A percentile compares a stretch with the other conserved stretches of the same genome.
Conservation (phyloP, 140 eudicot species). For the Cichorium intybus region DNA sequence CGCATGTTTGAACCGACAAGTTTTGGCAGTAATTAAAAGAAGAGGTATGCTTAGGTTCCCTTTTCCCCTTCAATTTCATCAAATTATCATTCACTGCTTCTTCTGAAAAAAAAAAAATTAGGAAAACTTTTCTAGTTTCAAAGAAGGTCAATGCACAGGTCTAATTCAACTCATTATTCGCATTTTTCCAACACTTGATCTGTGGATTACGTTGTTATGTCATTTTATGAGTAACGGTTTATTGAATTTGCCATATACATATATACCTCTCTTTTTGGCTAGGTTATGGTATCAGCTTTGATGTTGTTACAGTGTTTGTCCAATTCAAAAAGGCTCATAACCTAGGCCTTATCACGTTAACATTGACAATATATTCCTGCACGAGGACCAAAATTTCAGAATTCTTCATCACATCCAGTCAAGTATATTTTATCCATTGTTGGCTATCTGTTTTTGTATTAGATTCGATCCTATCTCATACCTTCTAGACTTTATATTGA, state of each 20-base stretch:
- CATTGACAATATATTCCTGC: not conserved
- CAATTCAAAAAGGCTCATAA: not conserved
- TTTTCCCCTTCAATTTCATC: constrained; percentile 8
- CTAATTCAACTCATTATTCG: constrained; percentile 12
- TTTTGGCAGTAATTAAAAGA: constrained; percentile 6
- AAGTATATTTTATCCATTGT: too few species aligned
- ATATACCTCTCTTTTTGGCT: not conserved
- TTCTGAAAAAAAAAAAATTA: not conserved
- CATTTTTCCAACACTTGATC: not conserved
- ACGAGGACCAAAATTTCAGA: not conserved
- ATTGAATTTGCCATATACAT: not conserved
- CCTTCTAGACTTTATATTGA: not conserved
- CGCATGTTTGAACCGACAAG: constrained; percentile 12
- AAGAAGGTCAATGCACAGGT: not conserved
- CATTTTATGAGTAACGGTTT: not conserved
- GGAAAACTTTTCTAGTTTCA: not conserved
- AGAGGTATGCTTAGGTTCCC: constrained; percentile 19
- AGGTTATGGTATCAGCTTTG: not conserved
- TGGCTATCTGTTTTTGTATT: too few species aligned
- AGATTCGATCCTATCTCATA: not conserved
- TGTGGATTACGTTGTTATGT: not conserved
- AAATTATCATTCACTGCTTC: not conserved
- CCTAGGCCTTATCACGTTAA: not conserved
- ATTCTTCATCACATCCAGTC: not conserved
- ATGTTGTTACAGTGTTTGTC: too few species aligned